Evolutionary conservation across 108 stramenopile species (phyloP).

Genomic region (Nitzschia sp.): DNA sequence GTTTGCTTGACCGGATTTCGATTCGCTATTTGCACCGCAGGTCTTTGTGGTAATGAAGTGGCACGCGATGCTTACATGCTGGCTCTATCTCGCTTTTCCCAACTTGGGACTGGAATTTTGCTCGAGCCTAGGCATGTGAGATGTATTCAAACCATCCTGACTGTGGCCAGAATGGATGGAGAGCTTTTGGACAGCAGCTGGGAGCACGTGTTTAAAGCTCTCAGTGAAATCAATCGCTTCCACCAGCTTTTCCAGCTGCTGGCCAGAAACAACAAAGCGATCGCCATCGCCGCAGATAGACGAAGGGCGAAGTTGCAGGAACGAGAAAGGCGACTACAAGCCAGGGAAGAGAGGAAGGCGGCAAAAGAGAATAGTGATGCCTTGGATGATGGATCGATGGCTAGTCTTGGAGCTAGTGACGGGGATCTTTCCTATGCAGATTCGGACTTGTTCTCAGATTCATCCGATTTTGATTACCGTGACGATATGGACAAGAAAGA

Average conservation of each 20-base stretch:
- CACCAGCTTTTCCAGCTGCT: conserved; percentile 84
- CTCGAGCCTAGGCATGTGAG: conserved; percentile 88
- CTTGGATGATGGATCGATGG: conserved; percentile 28
- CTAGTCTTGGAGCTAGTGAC: conserved; percentile 18
- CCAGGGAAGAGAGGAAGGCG: conserved; percentile 18
- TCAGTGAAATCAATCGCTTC: conserved; percentile 89
- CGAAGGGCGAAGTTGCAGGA: conserved; percentile 35
- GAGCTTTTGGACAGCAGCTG: conserved; percentile 89
- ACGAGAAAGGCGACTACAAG: conserved; percentile 29
- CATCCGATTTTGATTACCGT: conserved; percentile 61
- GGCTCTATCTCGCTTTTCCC: conserved; percentile 90
- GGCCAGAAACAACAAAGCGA: conserved; percentile 68
- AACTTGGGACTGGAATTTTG: conserved; percentile 77
- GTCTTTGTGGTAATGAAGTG: conserved; percentile 77
- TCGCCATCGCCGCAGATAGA: conserved; percentile 48
- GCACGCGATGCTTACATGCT: conserved; percentile 91
- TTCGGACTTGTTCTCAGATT: conserved; percentile 41
- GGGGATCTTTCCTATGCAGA: conserved; percentile 38
- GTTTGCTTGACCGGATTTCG: conserved; percentile 88
- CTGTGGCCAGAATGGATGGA: conserved; percentile 85
- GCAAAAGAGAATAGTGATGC: conserved; percentile 35
- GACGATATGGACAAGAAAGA: conserved; percentile 76
- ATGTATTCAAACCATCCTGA: conserved; percentile 85
- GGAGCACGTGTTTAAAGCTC: conserved; percentile 88
- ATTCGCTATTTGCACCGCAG: conserved; percentile 84